phyloP scores from a whole-genome alignment of 2,329 filamentous ascomycete species.

The Nemania sp. region DNA sequence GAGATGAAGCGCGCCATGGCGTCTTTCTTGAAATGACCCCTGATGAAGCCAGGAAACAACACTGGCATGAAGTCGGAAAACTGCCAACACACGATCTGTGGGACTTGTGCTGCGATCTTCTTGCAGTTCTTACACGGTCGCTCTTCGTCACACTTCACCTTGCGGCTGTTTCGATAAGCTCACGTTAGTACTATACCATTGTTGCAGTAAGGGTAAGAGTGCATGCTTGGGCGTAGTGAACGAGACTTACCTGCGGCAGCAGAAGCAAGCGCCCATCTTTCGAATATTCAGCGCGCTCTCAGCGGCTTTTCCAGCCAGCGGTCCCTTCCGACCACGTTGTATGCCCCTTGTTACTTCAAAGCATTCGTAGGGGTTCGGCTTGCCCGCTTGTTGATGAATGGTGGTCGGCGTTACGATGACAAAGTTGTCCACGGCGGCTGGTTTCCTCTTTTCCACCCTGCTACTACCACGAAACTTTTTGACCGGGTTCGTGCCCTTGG shows the following conservation, averaged over 20 bases:
- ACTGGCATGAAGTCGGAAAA: conserved; percentile 58
- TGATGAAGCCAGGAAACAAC: conserved; percentile 57
- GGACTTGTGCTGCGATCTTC: conserved; percentile 53
- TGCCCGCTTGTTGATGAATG: conserved; percentile 55
- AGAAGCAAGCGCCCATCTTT: conserved; percentile 60
- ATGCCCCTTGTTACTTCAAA: conserved; percentile 57
- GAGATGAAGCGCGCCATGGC: conserved; percentile 52
- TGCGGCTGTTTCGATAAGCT: conserved; percentile 46
- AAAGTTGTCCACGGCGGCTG: conserved; percentile 50
- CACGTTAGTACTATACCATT: not conserved
- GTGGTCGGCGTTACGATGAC: conserved; percentile 59
- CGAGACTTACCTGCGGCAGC: conserved; percentile 49
- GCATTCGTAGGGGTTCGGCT: conserved; percentile 57
- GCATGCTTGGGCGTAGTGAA: not conserved
- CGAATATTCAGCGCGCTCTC: conserved; percentile 58
- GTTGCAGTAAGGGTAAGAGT: not conserved
- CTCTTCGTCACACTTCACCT: conserved; percentile 60
- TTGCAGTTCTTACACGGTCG: conserved; percentile 61
- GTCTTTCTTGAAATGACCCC: conserved; percentile 54
- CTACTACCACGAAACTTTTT: conserved; percentile 47
- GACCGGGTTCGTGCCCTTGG: conserved; percentile 41
- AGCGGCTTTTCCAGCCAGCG: conserved; percentile 57
- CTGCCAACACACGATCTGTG: conserved; percentile 62
- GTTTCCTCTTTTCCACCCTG: conserved; percentile 52
- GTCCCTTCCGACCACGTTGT: conserved; percentile 60